Evolutionary conservation across 768 basidiomycete species (phyloP), one percentile per base, ranked within the genome.

Genomic region (Calocybe indica): DNA sequence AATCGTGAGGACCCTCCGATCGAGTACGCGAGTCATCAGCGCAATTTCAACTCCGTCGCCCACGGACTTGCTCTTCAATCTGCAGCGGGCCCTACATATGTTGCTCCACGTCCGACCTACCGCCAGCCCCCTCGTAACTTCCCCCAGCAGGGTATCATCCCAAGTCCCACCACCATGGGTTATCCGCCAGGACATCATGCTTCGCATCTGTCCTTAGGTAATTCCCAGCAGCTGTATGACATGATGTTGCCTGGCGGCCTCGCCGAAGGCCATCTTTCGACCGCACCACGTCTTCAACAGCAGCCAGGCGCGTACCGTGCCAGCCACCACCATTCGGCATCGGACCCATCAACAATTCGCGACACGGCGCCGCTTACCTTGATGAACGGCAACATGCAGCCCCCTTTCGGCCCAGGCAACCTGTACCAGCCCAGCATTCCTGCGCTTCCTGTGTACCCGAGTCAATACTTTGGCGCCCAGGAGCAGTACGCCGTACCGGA

Each of bases 261-360:
- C 22, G 65, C 73, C 32, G 70, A 76, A 47, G 67, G 71, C 51
- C 80, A 75, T 44, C 74, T 80, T 59, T 76, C 83, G 33, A 78
- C 85, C 31, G 81, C 87, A 48, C 74, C 79, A 43, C 86, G 86
- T 54, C 80, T 88, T 43, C 88, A 90, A 62, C 86, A 88, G 55
- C 87, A 88, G 58, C 83, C 83, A 59, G 82, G 80, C 55, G 75
- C 75, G 39, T 89, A 85, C 69, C 83, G 85, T 34, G 73, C 71
- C 28, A 79, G 76, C 22, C 88, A 91, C 62, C 88, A 90, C 52
- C 88, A 91, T 63, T 90, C 88, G 33, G 78, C 86, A 4, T 89
- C 88, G 1, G 88, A 91, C 59, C 88, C 88, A 3, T 85, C 87
- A 32, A 76, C 81, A 7, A 71, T 89, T 35, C 79, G 88, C 41